Evolutionary conservation across 1,284 basidiomycete species (phyloP).

Genomic region (Tilletia setariae): DNA sequence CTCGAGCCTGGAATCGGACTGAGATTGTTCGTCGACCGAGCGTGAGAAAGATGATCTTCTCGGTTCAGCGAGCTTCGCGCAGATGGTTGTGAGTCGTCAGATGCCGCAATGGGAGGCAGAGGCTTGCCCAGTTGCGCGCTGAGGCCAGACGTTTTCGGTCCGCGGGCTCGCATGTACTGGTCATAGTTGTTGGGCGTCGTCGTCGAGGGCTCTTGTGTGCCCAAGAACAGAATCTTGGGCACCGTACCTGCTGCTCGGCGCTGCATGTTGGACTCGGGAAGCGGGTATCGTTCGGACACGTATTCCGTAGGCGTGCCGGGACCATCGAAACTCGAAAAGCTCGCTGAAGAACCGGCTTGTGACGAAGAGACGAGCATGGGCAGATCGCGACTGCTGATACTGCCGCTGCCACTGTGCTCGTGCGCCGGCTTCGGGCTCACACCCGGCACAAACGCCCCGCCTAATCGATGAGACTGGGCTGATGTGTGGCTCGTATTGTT

Average conservation of each 20-base stretch:
- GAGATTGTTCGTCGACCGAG: neutral
- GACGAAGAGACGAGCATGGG: conserved; percentile 1
- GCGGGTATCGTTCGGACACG: neutral
- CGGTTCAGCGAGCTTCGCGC: neutral
- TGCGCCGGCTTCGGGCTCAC: neutral
- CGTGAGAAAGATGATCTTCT: neutral
- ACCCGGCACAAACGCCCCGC: neutral
- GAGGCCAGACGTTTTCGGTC: no score
- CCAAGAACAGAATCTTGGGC: neutral
- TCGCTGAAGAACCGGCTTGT: conserved; percentile 4
- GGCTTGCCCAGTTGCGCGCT: no score
- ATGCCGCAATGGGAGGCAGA: no score
- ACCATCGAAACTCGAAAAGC: conserved; percentile 7
- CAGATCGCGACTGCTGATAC: neutral
- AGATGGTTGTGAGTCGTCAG: neutral
- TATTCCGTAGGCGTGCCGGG: neutral
- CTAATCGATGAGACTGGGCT: neutral
- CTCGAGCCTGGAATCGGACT: neutral
- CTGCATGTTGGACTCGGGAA: neutral
- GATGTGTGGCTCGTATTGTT: neutral
- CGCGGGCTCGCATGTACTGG: no score
- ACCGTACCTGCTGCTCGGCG: no score
- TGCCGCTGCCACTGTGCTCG: neutral
- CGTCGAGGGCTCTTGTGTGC: neutral
- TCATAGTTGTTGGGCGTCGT: no score